A percentile compares a stretch with the other conserved stretches of the same genome.
Conservation (phyloP, 106 monocot species). For the Allium cepa region DNA sequence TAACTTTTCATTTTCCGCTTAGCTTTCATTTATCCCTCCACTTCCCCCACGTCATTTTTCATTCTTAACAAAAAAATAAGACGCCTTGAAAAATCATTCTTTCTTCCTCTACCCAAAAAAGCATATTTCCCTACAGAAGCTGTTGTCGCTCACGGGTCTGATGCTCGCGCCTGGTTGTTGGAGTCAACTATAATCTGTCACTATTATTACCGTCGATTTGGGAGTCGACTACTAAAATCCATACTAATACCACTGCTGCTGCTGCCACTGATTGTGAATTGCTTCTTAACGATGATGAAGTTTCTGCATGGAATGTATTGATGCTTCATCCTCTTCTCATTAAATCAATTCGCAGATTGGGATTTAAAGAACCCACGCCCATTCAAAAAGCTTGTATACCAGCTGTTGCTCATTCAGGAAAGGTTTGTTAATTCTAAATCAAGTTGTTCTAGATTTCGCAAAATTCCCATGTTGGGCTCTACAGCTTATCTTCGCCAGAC, state of each 20-base stretch:
- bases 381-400: slow-evolving; percentile 96
- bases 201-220: too few relatives aligned
- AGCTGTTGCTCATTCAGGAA: slow-evolving; percentile 84
- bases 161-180: too few relatives aligned
- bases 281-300: slow-evolving; percentile 50
- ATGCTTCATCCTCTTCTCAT: slow-evolving; percentile 88
- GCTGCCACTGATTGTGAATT: slow-evolving; percentile 19
- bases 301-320: slow-evolving; percentile 73
- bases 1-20: too few relatives aligned
- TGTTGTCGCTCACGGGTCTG: too few relatives aligned
- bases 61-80: too few relatives aligned
- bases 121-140: too few relatives aligned
- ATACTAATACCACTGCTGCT: slow-evolving; percentile 11
- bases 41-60: too few relatives aligned
- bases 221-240: background rate
- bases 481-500: background rate
- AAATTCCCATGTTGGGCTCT: background rate
- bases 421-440: slow-evolving; percentile 34
- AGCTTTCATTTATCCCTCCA: too few relatives aligned
- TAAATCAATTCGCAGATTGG: slow-evolving; percentile 68
- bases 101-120: too few relatives aligned
- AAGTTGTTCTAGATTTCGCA: background rate
- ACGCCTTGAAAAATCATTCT: too few relatives aligned
- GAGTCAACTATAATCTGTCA: too few relatives aligned
- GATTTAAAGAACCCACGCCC: slow-evolving; percentile 92